These are phyloP conservation scores for Plantago coronopus DNA, from an alignment of 305 asterid species.

Conservation along the genomic window DNA sequence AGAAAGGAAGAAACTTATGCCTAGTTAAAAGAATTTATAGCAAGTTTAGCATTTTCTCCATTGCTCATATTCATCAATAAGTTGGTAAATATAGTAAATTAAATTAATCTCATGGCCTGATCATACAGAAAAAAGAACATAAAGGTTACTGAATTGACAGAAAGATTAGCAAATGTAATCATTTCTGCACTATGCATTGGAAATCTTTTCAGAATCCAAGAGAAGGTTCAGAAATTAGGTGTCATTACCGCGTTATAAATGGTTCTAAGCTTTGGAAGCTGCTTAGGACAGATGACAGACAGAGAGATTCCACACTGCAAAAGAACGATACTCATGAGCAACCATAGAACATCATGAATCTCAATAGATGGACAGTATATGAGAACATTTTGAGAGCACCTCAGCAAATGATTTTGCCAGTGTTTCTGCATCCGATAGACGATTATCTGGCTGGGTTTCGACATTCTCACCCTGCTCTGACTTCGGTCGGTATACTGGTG, in stretches of 20 bases:
- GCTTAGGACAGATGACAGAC: slow-evolving; percentile 91
- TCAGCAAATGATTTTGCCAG: slow-evolving; percentile 84
- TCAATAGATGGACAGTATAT: slow-evolving; percentile 12
- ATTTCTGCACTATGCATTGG: too few relatives aligned
- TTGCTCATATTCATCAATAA: too few relatives aligned
- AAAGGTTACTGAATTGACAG: background rate
- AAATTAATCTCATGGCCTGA: background rate
- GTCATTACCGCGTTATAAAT: slow-evolving; percentile 77
- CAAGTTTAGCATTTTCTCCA: too few relatives aligned
- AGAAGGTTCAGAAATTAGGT: slow-evolving; percentile 20
- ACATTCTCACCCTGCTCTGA: slow-evolving; percentile 50
- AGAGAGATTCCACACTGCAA: slow-evolving; percentile 86
- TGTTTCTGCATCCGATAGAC: slow-evolving; percentile 76
- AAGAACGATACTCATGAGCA: slow-evolving; percentile 25
- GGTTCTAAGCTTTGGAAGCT: slow-evolving; percentile 75
- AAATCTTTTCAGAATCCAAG: too few relatives aligned
- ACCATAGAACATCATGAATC: slow-evolving; percentile 12
- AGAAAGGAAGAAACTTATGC: too few relatives aligned
- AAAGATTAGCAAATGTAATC: background rate
- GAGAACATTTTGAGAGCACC: slow-evolving; percentile 35
- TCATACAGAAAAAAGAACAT: background rate
- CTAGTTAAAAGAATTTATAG: too few relatives aligned
- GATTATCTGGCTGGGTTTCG: slow-evolving; percentile 56
- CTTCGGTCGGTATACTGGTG: slow-evolving; percentile 73
- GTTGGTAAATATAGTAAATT: too few relatives aligned